These are phyloP conservation scores for Ceratobasidium papillatum DNA, from an alignment of 1,284 basidiomycete genomes.

Conservation along the genomic window DNA sequence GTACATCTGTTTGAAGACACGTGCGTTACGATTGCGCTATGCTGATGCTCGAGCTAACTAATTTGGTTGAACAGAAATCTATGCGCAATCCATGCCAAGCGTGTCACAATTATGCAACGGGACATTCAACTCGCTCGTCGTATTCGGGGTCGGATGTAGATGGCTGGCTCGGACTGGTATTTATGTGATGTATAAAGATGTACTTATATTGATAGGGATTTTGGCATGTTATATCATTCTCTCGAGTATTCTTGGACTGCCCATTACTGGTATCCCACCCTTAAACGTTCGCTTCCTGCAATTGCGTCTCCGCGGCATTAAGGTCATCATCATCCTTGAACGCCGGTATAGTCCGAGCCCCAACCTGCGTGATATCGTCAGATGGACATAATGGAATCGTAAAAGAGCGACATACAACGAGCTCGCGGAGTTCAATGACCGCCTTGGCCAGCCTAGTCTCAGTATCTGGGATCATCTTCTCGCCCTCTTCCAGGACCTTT, in stretches of 20 bases:
- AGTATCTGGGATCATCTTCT: constrained; percentile 81
- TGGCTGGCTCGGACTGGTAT: constrained; percentile 45
- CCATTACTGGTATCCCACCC: not conserved
- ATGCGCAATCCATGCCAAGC: constrained; percentile 97
- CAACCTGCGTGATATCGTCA: constrained; percentile 52
- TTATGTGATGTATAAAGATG: constrained; percentile 21
- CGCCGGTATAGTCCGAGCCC: constrained; percentile 60
- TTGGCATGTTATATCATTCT: constrained; percentile 11
- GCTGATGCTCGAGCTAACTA: constrained; percentile 14
- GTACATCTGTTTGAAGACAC: constrained; percentile 97
- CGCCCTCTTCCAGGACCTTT: constrained; percentile 77
- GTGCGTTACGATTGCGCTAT: constrained; percentile 62
- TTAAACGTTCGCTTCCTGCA: constrained; percentile 58
- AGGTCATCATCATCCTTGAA: constrained; percentile 64
- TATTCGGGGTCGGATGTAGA: constrained; percentile 71
- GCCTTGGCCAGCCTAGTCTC: constrained; percentile 67
- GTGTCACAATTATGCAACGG: constrained; percentile 97
- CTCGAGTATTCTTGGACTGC: not conserved
- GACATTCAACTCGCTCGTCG: constrained; percentile 96
- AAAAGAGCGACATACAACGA: constrained; percentile 67
- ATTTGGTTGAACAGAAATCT: constrained; percentile 68
- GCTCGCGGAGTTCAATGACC: constrained; percentile 68
- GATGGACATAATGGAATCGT: constrained; percentile 19
- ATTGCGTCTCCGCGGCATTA: constrained; percentile 65
- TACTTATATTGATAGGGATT: constrained; percentile 28